Base-by-base conservation (phyloP, 2,329 filamentous ascomycete species). In the Fusarium sp. region DNA sequence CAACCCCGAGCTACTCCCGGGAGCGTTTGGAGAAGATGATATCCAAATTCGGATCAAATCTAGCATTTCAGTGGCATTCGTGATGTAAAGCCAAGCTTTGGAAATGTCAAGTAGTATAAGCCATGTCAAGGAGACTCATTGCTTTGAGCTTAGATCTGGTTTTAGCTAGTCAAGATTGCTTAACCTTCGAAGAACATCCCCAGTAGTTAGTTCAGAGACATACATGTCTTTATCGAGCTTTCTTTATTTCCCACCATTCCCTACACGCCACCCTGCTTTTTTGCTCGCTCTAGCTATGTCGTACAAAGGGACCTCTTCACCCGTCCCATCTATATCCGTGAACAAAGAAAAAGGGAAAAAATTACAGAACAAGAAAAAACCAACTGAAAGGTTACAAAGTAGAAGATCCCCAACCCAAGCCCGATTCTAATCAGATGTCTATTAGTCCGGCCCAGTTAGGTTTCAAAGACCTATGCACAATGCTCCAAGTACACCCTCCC, bases 401-500 rank as follows among this genome's bases (percentile, higher is more conserved):
- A 48, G 58, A 70, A 64, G 55, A 61, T 61, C 58, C 58, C 67
- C 54, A 67, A 53, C 67, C 61, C 64, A 64, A 64, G 67, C 58
- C 65, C 53, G 63, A 71, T 61, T 70, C 61, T 60, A 69, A 71
- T 67, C 65, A 68, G 61, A 67, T 67, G 53, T 70, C 67, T 71
- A 71, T 71, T 68, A 70, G 51, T 69, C 68, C 66, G 69, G 64
- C 66, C 69, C 61, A 69, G 64, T 57, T 58, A 62, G 65, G 58
- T 67, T 64, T 64, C 56, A 58, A 58, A 64, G 53, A 50, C 65
- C 67, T 58, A 68, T 64, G 50, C 65, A 69, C 46, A 70, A 66
- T 69, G 67, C 69, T 71, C 65, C 69, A 68, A 69, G 65, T 68
- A 70, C 68, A 71, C 68, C 67, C 58, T 65, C 64, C 63, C 63